Conservation (phyloP, 2,329 filamentous ascomycete species). For the Pestalotiopsis sp. region DNA sequence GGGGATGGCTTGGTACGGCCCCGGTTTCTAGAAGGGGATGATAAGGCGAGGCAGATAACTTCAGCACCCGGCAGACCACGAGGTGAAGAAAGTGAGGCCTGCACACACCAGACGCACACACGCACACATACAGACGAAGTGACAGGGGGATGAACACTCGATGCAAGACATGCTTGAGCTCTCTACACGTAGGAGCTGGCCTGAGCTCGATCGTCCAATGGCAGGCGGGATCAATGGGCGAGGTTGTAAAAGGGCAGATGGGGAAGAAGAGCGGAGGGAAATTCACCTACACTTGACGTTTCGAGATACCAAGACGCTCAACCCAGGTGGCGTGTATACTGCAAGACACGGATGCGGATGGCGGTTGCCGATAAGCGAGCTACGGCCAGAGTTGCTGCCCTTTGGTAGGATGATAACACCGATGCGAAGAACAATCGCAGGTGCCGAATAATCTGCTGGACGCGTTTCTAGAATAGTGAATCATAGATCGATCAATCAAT, state of each 20-base stretch:
- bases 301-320: slow-evolving; percentile 35
- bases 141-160: neutral
- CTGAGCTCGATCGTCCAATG: neutral
- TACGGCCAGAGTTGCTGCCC: neutral
- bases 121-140: neutral
- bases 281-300: slow-evolving; percentile 44
- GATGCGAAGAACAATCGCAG: neutral
- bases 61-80: neutral
- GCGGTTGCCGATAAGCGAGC: neutral
- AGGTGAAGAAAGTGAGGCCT: neutral
- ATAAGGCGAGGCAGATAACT: neutral
- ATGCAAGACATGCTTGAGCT: neutral
- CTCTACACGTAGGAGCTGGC: neutral
- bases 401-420: neutral
- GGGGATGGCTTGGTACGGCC: neutral
- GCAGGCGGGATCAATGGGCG: neutral
- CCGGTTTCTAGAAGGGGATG: neutral
- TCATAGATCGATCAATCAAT: neutral
- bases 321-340: slow-evolving; percentile 18
- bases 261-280: slow-evolving; percentile 20
- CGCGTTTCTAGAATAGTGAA: neutral
- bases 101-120: neutral
- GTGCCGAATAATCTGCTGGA: neutral
- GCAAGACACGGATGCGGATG: slow-evolving; percentile 14
- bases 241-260: neutral